Evolutionary conservation across 257 asterid genomes (phyloP), one percentile per base, ranked within the genome.

Genomic region (Datura wrightii): DNA sequence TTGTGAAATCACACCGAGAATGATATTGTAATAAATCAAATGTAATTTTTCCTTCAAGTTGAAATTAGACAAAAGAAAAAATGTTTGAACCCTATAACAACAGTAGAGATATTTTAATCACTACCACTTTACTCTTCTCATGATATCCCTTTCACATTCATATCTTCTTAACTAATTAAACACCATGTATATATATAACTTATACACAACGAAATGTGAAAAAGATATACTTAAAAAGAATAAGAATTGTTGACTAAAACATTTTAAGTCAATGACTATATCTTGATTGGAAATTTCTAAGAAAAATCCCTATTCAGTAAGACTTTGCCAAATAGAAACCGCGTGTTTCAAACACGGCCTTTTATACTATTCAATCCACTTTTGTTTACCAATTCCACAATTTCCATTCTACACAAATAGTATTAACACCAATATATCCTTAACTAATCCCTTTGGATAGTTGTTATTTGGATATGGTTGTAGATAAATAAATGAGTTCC

Each of bases 401-500:
- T 48, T 74, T 31, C n/a, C 74, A 1, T 44, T 19, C 5, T 8
- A 71, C 10, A 19, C 37, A 55, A 37, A 80, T 5, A 58, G 4
- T 63, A 55, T 9, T 14, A 16, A 8, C 54, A 70, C 55, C 31
- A 24, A 24, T 24, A 24, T 24, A 24, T 24, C 1, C 31, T 24
- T 24, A 24, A 24, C 31, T 24, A 24, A 24, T 24, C 48, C 5
- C 44, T 63, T 9, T n/a, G n/a, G n/a, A n/a, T n/a, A n/a, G n/a
- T 8, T 31, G 4, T 36, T 14, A 65, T 65, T 72, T 72, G 41
- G 8, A 50, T 81, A 74, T 83, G 65, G 52, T 8, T 52, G 89
- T 89, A 50, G 72, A 87, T 89, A 86, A 89, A 89, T 83, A 86
- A 65, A 80, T n/a, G 83, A 55, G 83, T 70, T 67, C 69, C 3